Conservation (phyloP, 129 eudicot genomes). For the Logfia minima region DNA sequence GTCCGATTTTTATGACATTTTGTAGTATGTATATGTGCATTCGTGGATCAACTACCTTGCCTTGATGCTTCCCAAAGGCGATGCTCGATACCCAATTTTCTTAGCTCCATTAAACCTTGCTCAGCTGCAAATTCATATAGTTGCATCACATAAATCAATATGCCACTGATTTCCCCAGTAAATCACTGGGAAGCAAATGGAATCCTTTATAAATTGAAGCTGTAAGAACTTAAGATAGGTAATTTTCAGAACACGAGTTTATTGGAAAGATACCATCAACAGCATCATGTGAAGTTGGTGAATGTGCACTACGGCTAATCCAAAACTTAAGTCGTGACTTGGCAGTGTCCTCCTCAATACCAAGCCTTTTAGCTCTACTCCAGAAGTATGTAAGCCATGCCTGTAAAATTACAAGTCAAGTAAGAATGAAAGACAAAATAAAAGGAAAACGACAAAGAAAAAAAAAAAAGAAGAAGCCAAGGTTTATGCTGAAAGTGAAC, state of each 20-base stretch:
- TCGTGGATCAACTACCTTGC: slow-evolving; percentile 48
- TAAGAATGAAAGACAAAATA: background rate
- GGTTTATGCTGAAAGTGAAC: background rate
- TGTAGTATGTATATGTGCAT: background rate
- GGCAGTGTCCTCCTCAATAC: slow-evolving; percentile 79
- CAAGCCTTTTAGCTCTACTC: slow-evolving; percentile 82
- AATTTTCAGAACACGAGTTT: background rate
- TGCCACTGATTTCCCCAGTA: background rate
- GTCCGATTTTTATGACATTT: slow-evolving; percentile 2
- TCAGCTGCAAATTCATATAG: slow-evolving; percentile 50
- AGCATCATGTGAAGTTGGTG: slow-evolving; percentile 95
- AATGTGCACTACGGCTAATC: slow-evolving; percentile 78
- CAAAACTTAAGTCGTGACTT: slow-evolving; percentile 70
- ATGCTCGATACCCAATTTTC: slow-evolving; percentile 76
- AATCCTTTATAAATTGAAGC: background rate
- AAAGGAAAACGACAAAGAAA: background rate
- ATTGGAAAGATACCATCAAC: slow-evolving; percentile 62
- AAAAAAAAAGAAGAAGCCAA: background rate
- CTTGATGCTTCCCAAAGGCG: slow-evolving; percentile 96
- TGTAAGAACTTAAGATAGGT: background rate
- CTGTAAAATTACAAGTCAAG: slow-evolving; percentile 35
- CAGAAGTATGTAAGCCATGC: slow-evolving; percentile 97
- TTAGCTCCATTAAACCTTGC: slow-evolving; percentile 88
- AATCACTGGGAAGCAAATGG: background rate
- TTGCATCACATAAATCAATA: background rate